Percentiles rank a stretch among this genome's conserved stretches.
phyloP scores from a whole-genome alignment of 108 stramenopile species.

The Conticribra weissflogii region DNA sequence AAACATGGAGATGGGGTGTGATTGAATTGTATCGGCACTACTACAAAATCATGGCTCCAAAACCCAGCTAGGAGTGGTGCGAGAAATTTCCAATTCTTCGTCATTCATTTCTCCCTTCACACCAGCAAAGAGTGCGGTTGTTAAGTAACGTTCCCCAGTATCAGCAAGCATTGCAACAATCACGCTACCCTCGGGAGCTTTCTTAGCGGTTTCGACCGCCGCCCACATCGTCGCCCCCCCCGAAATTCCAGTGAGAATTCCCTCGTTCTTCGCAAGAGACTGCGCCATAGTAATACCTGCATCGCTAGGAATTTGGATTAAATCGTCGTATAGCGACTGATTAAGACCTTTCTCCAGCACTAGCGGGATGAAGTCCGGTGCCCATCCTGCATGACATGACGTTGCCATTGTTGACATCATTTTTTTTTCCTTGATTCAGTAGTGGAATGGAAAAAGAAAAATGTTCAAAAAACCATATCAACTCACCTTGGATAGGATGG shows the following conservation, averaged over 20 bases:
- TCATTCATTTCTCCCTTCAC: conserved; percentile 84
- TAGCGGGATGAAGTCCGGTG: conserved; percentile 83
- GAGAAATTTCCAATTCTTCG: conserved; percentile 69
- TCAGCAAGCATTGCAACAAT: conserved; percentile 79
- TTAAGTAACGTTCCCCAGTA: conserved; percentile 83
- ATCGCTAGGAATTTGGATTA: conserved; percentile 51
- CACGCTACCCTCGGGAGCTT: conserved; percentile 60
- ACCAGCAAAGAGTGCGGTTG: conserved; percentile 75
- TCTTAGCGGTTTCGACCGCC: conserved; percentile 76
- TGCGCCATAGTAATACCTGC: conserved; percentile 59
- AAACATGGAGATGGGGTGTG: too few relatives aligned
- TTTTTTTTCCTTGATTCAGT: too few relatives aligned
- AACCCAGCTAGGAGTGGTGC: conserved; percentile 57
- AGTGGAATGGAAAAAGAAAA: too few relatives aligned
- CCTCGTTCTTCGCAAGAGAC: conserved; percentile 75
- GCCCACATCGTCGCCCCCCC: conserved; percentile 79
- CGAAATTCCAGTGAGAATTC: conserved; percentile 73
- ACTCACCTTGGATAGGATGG: conserved; percentile 49
- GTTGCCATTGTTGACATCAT: too few relatives aligned
- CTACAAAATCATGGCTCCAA: too few relatives aligned
- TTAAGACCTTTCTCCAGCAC: conserved; percentile 56
- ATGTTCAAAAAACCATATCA: too few relatives aligned
- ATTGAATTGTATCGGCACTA: too few relatives aligned
- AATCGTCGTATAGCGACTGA: conserved; percentile 48
- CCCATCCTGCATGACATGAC: too few relatives aligned